phyloP scores from a whole-genome alignment of 176 grass and related monocot genomes.

The Raddia distichophylla region DNA sequence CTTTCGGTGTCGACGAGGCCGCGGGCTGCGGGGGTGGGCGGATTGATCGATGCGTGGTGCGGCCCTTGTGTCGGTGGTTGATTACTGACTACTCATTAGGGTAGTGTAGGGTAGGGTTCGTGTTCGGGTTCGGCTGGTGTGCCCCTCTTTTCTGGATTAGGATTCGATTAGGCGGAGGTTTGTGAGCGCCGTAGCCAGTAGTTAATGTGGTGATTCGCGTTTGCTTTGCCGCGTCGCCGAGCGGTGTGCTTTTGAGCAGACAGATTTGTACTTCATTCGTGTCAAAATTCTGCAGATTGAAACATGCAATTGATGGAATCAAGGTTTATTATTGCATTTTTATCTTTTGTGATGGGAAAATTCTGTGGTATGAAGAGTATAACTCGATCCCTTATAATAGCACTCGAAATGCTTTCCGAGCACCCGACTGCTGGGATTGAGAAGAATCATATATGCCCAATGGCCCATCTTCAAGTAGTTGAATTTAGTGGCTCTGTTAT shows the following conservation, averaged over 20 bases:
- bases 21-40: not conserved
- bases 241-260: not conserved
- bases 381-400: not conserved
- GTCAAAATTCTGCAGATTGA: not conserved
- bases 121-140: conserved; percentile 21
- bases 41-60: not conserved
- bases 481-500: not conserved
- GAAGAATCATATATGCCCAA: not conserved
- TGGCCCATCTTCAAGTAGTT: not conserved
- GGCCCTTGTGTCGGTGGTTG: not conserved
- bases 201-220: not conserved
- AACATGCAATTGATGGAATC: not conserved
- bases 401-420: not conserved
- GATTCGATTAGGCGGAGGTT: not conserved
- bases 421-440: not conserved
- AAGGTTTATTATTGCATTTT: not conserved
- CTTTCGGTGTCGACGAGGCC: not conserved
- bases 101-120: conserved; percentile 23
- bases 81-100: not conserved
- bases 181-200: not conserved
- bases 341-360: not conserved
- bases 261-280: not conserved
- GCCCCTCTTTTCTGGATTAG: not conserved
- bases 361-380: not conserved
- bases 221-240: not conserved